These are phyloP conservation scores for Elongisporangium undulatum DNA, from an alignment of 352 stramenopile species.

Conservation along the genomic window DNA sequence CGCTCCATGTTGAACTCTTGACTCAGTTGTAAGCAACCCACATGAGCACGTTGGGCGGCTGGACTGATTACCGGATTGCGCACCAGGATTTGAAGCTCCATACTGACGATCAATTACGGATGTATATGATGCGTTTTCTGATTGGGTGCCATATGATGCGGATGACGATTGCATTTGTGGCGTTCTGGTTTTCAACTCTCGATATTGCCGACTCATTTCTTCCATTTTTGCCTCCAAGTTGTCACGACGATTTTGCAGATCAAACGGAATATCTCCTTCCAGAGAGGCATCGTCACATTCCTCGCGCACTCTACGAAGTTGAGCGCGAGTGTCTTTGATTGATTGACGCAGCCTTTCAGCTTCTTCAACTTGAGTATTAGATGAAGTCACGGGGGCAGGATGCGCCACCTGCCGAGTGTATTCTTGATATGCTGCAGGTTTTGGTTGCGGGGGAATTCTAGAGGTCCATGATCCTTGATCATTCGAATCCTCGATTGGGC, in stretches of 20 bases:
- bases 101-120: no score
- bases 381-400: no score
- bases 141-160: background rate
- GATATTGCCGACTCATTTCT: slow-evolving; percentile 47
- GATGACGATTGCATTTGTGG: slow-evolving; percentile 9
- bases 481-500: background rate
- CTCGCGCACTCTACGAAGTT: slow-evolving; percentile 64
- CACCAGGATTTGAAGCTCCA: no score
- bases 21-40: slow-evolving; percentile 49
- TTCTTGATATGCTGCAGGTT: no score
- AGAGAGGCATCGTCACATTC: slow-evolving; percentile 81
- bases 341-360: slow-evolving; percentile 27
- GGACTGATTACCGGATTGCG: background rate
- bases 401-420: background rate
- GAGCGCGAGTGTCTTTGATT: slow-evolving; percentile 63
- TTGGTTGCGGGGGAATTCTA: background rate
- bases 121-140: background rate
- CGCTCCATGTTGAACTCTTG: slow-evolving; percentile 56
- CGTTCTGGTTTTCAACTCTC: slow-evolving; percentile 37
- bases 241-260: slow-evolving; percentile 35
- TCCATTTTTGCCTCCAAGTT: slow-evolving; percentile 63
- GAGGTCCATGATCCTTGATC: background rate
- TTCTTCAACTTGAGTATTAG: background rate
- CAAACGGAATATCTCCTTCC: slow-evolving; percentile 61
- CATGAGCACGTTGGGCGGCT: slow-evolving; percentile 47